phyloP scores from a whole-genome alignment of 2,329 filamentous ascomycete genomes.

The Cladophialophora immunda region DNA sequence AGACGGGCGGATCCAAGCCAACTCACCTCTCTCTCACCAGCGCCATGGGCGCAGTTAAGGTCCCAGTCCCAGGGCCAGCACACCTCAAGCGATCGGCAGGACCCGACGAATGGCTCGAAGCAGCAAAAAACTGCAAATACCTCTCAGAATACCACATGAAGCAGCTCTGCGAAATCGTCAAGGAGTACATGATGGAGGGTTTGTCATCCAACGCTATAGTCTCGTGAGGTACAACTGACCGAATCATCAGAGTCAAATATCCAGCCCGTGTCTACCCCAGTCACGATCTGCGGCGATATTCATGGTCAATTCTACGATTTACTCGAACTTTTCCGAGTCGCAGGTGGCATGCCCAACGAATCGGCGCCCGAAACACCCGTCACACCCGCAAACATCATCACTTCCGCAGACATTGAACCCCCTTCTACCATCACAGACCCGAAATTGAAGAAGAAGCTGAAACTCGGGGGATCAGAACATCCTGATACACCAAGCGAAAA shows the following conservation, averaged over 20 bases:
- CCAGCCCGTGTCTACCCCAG: constrained; percentile 94
- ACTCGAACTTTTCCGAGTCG: constrained; percentile 94
- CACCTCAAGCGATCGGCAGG: constrained; percentile 83
- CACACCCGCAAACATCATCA: constrained; percentile 78
- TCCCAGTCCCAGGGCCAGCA: constrained; percentile 91
- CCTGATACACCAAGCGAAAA: constrained; percentile 37
- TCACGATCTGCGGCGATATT: constrained; percentile 97
- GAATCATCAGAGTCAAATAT: constrained; percentile 85
- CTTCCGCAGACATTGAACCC: constrained; percentile 89
- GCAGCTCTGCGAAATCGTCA: constrained; percentile 97
- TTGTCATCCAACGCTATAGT: constrained; percentile 41
- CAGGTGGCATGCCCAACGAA: constrained; percentile 94
- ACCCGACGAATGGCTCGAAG: constrained; percentile 94
- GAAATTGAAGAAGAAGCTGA: constrained; percentile 85
- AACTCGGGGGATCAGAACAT: constrained; percentile 50
- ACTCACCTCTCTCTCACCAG: constrained; percentile 23
- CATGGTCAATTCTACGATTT: constrained; percentile 99
- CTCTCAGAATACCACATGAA: constrained; percentile 97
- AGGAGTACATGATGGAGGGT: constrained; percentile 99
- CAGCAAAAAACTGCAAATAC: constrained; percentile 97
- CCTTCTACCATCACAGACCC: constrained; percentile 88
- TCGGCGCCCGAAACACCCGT: constrained; percentile 65
- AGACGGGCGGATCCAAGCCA: constrained; percentile 43
- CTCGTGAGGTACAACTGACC: constrained; percentile 22
- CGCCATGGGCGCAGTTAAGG: constrained; percentile 44